These are phyloP conservation scores for Didymella segeticola DNA, from an alignment of 2,329 filamentous ascomycete species.

Conservation along the genomic window DNA sequence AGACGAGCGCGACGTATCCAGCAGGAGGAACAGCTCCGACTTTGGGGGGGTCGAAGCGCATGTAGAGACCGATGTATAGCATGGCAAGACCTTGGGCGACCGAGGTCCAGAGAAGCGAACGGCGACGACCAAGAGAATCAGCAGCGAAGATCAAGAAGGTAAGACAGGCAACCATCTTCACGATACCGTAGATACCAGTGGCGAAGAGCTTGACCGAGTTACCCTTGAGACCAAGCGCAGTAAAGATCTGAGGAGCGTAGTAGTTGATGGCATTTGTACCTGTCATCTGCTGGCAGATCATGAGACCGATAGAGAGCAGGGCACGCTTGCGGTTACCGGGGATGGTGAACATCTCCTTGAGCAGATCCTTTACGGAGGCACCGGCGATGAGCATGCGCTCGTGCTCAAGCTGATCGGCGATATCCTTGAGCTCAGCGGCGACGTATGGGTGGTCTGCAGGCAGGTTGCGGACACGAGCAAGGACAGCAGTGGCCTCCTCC, in stretches of 20 bases:
- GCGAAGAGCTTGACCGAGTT: constrained; percentile 70
- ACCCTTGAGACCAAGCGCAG: constrained; percentile 65
- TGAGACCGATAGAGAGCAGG: constrained; percentile 67
- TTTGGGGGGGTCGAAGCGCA: constrained; percentile 66
- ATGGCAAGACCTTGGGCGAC: constrained; percentile 68
- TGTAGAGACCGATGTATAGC: constrained; percentile 75
- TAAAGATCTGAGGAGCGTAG: constrained; percentile 74
- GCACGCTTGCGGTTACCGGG: constrained; percentile 66
- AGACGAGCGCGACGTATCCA: constrained; percentile 73
- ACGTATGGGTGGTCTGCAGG: constrained; percentile 45
- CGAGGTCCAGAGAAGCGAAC: constrained; percentile 69
- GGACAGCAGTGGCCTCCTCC: constrained; percentile 66
- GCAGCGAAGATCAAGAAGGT: constrained; percentile 71
- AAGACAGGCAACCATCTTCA: constrained; percentile 70
- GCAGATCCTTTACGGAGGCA: constrained; percentile 51
- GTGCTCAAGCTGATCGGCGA: constrained; percentile 52
- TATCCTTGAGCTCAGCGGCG: constrained; percentile 46
- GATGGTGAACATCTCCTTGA: constrained; percentile 54
- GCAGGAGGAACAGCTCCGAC: constrained; percentile 65
- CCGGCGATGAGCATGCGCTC: constrained; percentile 66
- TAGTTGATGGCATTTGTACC: constrained; percentile 63
- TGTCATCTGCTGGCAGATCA: constrained; percentile 77
- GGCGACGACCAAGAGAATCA: constrained; percentile 72
- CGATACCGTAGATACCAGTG: constrained; percentile 75
- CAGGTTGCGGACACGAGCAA: constrained; percentile 65